Conservation (phyloP, 768 basidiomycete genomes). For the Trametes gibbosa region DNA sequence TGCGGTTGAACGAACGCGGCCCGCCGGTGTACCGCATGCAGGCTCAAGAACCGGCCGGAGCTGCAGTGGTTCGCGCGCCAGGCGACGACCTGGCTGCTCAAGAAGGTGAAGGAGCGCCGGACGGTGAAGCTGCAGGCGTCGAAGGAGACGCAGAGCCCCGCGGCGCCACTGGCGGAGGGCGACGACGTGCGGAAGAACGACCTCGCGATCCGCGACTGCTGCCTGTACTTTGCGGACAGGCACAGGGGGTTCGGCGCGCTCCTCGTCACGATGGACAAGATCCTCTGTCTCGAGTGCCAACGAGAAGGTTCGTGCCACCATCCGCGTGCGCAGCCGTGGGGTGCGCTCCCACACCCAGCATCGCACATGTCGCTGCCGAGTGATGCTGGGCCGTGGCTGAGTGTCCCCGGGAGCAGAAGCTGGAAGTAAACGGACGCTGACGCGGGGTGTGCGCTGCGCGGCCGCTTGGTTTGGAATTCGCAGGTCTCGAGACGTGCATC, state of each 20-base stretch:
- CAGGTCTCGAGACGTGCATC: constrained; percentile 13
- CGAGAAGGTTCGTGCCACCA: constrained; percentile 38
- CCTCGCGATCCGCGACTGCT: constrained; percentile 73
- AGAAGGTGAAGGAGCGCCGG: constrained; percentile 28
- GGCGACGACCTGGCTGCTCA: constrained; percentile 36
- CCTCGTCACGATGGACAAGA: constrained; percentile 64
- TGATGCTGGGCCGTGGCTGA: neutral
- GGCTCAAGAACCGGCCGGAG: constrained; percentile 39
- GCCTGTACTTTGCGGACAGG: constrained; percentile 49
- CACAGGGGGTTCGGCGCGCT: constrained; percentile 50
- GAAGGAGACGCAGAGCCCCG: constrained; percentile 23
- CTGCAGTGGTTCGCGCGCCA: constrained; percentile 65
- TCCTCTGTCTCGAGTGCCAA: constrained; percentile 54
- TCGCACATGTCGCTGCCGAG: neutral
- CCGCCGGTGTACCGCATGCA: constrained; percentile 15
- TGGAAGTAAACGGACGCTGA: too few relatives aligned
- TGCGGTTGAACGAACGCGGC: neutral
- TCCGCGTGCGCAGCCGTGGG: neutral
- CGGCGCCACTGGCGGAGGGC: neutral
- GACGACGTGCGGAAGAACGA: constrained; percentile 49
- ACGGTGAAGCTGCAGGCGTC: constrained; percentile 31
- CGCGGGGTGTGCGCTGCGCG: neutral
- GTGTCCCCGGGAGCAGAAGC: neutral
- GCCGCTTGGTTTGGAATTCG: neutral
- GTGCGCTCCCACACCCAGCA: neutral